Evolutionary conservation across 768 basidiomycete species (phyloP).

Genomic region (Tricholoma furcatifolium): DNA sequence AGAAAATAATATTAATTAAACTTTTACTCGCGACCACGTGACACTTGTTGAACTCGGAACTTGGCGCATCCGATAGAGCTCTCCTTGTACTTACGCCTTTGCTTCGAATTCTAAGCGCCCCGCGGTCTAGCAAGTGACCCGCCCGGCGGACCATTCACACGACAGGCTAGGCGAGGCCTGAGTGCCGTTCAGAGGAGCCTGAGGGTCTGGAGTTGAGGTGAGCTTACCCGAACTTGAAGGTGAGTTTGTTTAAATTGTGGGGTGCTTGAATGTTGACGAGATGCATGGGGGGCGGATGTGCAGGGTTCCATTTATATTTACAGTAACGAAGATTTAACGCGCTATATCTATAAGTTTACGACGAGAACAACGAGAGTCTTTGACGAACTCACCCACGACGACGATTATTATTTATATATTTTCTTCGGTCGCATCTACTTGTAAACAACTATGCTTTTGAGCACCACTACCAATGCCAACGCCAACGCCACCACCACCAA

Average conservation of each 20-base stretch:
- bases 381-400: constrained; percentile 8
- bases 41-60: constrained; percentile 13
- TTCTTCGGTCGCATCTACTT: constrained; percentile 12
- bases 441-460: constrained; percentile 7
- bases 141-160: constrained; percentile 6
- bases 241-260: neutral
- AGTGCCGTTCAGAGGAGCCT: constrained; percentile 3
- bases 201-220: constrained; percentile 14
- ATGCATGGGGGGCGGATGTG: neutral
- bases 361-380: constrained; percentile 17
- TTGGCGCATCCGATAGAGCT: neutral
- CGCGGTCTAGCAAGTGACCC: constrained; percentile 16
- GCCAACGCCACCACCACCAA: constrained; percentile 16
- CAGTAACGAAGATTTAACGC: constrained; percentile 25
- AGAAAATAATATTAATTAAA: neutral
- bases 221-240: constrained; percentile 16
- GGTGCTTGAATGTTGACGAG: neutral
- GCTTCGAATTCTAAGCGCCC: constrained; percentile 13
- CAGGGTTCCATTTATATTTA: constrained; percentile 17
- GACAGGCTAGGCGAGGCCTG: constrained; percentile 4
- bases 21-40: constrained; percentile 14
- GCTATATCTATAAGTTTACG: constrained; percentile 18
- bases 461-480: constrained; percentile 2
- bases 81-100: constrained; percentile 18
- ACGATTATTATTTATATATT: constrained; percentile 5